Evolutionary conservation across 805 yeast genomes (phyloP), one percentile per base, ranked within the genome.

Genomic region (Schizosaccharomyces lindneri): DNA sequence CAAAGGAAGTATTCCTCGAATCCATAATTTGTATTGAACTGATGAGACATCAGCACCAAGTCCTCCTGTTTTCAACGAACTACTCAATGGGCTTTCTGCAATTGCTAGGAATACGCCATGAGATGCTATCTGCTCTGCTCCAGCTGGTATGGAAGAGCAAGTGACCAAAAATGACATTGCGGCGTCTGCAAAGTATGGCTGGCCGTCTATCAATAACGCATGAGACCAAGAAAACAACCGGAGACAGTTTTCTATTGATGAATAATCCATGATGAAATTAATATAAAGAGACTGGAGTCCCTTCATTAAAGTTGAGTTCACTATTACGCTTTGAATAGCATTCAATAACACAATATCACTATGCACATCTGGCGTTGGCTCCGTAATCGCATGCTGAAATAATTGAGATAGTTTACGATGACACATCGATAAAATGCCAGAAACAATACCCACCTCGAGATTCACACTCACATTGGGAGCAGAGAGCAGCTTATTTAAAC

Each of bases 11-110:
- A 89, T 71, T 0, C 95, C 95, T 67, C 83, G 81, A n/a, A 81
- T 78, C 97, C 97, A 89, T n/a, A 85, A 73, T 61, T 79, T 76
- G 69, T 88, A 90, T 63, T 85, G 71, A 59, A 79, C 78, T 1
- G 85, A 78, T 3, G 79, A 70, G 0, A 71, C 67, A 48, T 75
- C 75, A 1, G 85, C 77, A 15, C 75, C 73, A 2, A 86, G 71
- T 6, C 77, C 77, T 0, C 95, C 95, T 4, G 76, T 73, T 68
- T 83, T 87, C 51, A 89, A 79, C 1, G 76, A 75, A 31, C 75
- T 71, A 0, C 95, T 83, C 0, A 86, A 75, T 5, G 88, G 82
- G 62, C 93, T 82, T 66, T 87, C 95, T 3, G 82, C 76, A 51
- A 89, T 72, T 3, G 81, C 81, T 3, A 81, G 74, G 62, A 85